Base-by-base conservation (phyloP, 148 eudicot species). In the Linanthus parryae region DNA sequence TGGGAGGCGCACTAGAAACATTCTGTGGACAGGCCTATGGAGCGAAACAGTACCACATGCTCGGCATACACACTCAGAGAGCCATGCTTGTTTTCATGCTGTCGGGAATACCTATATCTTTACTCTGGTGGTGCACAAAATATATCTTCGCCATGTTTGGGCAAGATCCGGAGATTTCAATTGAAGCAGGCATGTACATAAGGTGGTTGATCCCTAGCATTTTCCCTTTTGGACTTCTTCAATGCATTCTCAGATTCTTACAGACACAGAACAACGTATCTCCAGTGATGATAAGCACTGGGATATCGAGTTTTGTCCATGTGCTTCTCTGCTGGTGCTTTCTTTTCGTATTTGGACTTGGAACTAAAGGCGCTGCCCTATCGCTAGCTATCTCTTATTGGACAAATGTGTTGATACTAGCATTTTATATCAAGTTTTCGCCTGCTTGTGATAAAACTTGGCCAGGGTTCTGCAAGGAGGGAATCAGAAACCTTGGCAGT, bases 1-100 rank as follows among this genome's bases (percentile, higher is more conserved):
- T 55, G 59, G 59, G 59, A 41, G 19, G 59, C 18, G 59, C 38
- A 55, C 25, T 55, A 17, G 59, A 55, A 41, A 55, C 59, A 15
- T 55, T 55, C 2, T 55, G 59, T 28, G 48, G 59, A 40, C 59
- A 55, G 41, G 59, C 48, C 16, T 26, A 55, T 12, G 59, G 59
- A 18, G 59, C 59, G 17, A 41, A 55, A 24, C 59, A 40, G 30
- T 55, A 41, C 44, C 44, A 55, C 26, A 40, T 55, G 59, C 59
- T 55, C 8, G 59, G 59, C 20, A 55, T 55, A 40, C 42, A 55
- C 26, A 40, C 41, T 47, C 59, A 55, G n/a, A 42, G 59, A 37
- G 47, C 59, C 3, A 55, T 55, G 48, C 23, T 55, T 17, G 48
- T 41, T 4, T 10, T 55, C 1, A 21, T 29, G 11, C 37, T 55